Evolutionary conservation across 108 stramenopile genomes (phyloP), one percentile per base, ranked within the genome.

Genomic region (Nitzschia sp.): DNA sequence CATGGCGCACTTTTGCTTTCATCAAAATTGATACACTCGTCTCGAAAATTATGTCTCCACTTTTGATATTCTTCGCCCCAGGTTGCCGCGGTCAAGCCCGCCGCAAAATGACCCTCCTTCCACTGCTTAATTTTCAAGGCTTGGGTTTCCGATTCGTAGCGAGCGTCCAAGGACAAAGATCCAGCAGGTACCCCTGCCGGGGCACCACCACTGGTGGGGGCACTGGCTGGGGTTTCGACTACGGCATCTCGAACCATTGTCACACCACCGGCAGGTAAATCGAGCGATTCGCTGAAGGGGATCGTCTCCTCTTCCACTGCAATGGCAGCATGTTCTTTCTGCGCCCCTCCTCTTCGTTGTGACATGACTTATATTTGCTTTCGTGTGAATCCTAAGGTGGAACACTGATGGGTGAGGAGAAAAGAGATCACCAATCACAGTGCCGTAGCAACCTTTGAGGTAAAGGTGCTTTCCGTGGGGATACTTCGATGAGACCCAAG

Each of bases 31-130:
- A 35, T 35, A 8, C 56, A 63, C 35, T 56, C 15, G 9, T 62
- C 61, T 2, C 61, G 36, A 26, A 62, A 46, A 32, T 33, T 59
- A 18, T 62, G 24, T 31, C 33, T 48, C 46, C 46, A 59, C 11
- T 34, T 34, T 48, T 29, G 58, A 27, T 47, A 30, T 72, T 93
- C 89, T 35, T 85, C 87, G 0, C 25, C 28, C 92, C 92, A 93
- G 2, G 85, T 85, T 13, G 70, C 77, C 46, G 86, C 89, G 5
- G 84, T 84, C 19, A 86, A 42, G 13, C 87, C 85, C 2, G 74
- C 85, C 30, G 89, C 89, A 63, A 78, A 83, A 21, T 82, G 74
- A 6, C 79, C 78, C 53, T 89, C 84, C 42, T 82, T 89, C 92
- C 92, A 93, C 32, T 85, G 77, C 49, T 82, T 69, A 3, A 75